Evolutionary conservation across 352 stramenopile species (phyloP).

Genomic region (Phytophthora sojae): DNA sequence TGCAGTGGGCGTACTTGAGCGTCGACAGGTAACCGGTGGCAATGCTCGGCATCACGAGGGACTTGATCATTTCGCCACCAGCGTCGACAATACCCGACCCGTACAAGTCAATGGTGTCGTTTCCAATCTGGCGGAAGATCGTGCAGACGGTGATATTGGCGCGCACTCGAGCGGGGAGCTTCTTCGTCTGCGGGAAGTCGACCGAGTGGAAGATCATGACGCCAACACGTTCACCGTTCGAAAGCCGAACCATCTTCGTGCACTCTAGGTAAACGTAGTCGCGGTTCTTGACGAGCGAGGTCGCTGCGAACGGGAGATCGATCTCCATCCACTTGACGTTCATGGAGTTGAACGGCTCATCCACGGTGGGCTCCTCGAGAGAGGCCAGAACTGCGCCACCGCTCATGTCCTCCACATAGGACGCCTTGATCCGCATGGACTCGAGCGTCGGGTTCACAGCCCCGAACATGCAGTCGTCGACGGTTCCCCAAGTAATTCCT

Average conservation of each 20-base stretch:
- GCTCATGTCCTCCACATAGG: constrained; percentile 55
- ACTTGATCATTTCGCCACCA: constrained; percentile 38
- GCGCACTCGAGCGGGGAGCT: constrained; percentile 45
- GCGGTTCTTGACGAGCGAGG: constrained; percentile 40
- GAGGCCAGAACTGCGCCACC: constrained; percentile 51
- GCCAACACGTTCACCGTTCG: constrained; percentile 47
- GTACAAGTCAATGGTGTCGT: constrained; percentile 58
- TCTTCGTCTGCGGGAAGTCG: constrained; percentile 47
- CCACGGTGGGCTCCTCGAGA: constrained; percentile 43
- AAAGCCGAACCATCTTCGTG: constrained; percentile 41
- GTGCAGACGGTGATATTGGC: constrained; percentile 58
- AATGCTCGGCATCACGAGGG: constrained; percentile 33
- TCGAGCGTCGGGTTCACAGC: constrained; percentile 45
- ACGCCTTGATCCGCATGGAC: constrained; percentile 47
- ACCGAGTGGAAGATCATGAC: constrained; percentile 62
- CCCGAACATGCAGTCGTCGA: constrained; percentile 57
- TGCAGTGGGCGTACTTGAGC: constrained; percentile 47
- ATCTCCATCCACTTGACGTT: constrained; percentile 50
- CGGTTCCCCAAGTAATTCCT: constrained; percentile 41
- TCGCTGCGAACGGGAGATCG: constrained; percentile 39
- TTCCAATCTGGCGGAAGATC: constrained; percentile 57
- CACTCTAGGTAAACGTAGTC: constrained; percentile 61
- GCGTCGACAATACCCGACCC: constrained; percentile 40
- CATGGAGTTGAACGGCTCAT: constrained; percentile 56
- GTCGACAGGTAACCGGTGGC: constrained; percentile 31